phyloP scores from a whole-genome alignment of 306 rosid species.

The Cucurbita argyrosperma region DNA sequence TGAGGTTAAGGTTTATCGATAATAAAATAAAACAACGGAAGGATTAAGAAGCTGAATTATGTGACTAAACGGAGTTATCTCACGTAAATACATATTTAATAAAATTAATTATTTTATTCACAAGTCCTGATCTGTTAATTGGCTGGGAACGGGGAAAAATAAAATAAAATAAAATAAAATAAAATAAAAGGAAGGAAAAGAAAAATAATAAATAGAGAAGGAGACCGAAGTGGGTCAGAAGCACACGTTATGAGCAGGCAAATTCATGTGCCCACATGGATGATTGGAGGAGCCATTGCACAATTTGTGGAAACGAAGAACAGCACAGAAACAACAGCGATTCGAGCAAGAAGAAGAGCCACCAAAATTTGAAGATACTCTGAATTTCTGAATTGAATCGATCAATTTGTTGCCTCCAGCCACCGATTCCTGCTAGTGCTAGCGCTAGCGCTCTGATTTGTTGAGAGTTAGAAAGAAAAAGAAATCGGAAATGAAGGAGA shows the following conservation, averaged over 20 bases:
- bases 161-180: not conserved
- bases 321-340: not conserved
- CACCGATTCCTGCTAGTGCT: not conserved
- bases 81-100: not conserved
- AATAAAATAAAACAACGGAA: not conserved
- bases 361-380: not conserved
- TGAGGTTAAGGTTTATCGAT: not conserved
- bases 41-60: not conserved
- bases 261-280: conserved; percentile 88
- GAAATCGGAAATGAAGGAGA: conserved; percentile 41
- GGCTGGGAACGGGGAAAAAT: not conserved
- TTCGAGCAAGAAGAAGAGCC: not conserved
- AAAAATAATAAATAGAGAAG: not conserved
- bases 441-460: not conserved
- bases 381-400: not conserved
- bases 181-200: no score
- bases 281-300: conserved; percentile 22
- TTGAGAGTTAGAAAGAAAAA: not conserved
- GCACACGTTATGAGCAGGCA: conserved; percentile 86
- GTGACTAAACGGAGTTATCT: not conserved
- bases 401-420: not conserved
- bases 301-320: conserved; percentile 7
- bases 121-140: not conserved
- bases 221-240: conserved; percentile 71
- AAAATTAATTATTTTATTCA: not conserved